Evolutionary conservation across 495 filamentous ascomycete species (phyloP), one percentile per base, ranked within the genome.

Genomic region (Bryoglossum gracile): DNA sequence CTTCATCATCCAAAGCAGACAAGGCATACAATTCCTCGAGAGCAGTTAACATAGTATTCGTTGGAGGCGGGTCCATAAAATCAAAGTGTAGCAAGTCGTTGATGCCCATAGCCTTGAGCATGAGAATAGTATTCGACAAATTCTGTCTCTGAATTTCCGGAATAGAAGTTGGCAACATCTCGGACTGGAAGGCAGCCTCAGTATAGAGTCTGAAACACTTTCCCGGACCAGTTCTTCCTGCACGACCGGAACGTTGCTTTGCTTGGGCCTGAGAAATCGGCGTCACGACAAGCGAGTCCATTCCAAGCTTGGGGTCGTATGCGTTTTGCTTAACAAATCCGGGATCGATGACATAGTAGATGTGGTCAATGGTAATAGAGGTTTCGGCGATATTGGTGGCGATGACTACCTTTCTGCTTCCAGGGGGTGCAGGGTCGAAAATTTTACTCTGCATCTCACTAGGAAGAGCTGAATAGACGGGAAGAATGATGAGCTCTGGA

Each of bases 21-120:
- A 98, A 67, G 0, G 89, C 88, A 60, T 98, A 98, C 1, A 98
- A 73, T 62, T 96, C 92, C 67, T 97, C 92, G 10, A 98, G 72
- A 1, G 92, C 92, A 45, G 88, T 94, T 46, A 98, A 77, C 89
- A 95, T 97, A 24, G 92, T 96, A 56, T 95, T 96, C 5, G 89
- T 91, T 1, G 94, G 92, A 1, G 92, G 92, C 2, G 91, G 89
- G 57, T 97, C 94, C 90, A 99, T 96, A 58, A 97, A 99, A 62
- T 96, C 91, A 58, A 99, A 99, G 53, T 94, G 88, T 9, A 99
- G 78, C 3, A 99, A 72, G 58, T 99, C 92, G 57, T 97, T 96
- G 62, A 99, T 97, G 3, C 92, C 92, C 91, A 97, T 97, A 1
- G 92, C 92, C 65, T 99, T 99, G 24, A 99, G 75, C 89, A 97